Percentiles rank a stretch among this genome's conserved stretches.
phyloP scores from a whole-genome alignment of 768 basidiomycete genomes.

The Amyloporia xantha region DNA sequence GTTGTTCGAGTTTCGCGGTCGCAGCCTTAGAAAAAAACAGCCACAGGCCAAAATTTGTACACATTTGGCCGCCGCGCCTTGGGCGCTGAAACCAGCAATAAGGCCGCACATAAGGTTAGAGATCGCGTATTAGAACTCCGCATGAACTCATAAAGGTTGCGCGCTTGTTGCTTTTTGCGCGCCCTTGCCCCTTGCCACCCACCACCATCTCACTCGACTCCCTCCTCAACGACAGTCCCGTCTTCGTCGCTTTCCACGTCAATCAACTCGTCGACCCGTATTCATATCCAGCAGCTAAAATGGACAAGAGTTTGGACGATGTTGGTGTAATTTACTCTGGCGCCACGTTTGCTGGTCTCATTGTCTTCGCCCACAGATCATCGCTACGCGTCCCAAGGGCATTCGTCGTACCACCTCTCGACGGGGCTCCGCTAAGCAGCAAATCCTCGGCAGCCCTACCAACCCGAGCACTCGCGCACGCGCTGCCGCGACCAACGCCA shows the following conservation, averaged over 20 bases:
- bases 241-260: slow-evolving; percentile 5
- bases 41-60: no score
- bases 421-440: slow-evolving; percentile 41
- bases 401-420: slow-evolving; percentile 38
- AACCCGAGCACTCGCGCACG: slow-evolving; percentile 49
- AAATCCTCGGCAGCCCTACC: slow-evolving; percentile 52
- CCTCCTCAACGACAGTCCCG: slow-evolving; percentile 16
- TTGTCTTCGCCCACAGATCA: slow-evolving; percentile 45
- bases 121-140: slow-evolving; percentile 17
- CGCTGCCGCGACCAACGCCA: slow-evolving; percentile 31
- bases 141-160: slow-evolving; percentile 5
- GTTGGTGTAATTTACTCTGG: slow-evolving; percentile 35
- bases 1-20: no score
- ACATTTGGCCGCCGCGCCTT: no score
- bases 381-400: slow-evolving; percentile 50
- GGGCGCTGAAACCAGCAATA: no score
- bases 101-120: slow-evolving; percentile 7
- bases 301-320: slow-evolving; percentile 85
- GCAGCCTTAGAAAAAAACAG: no score
- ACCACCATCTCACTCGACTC: slow-evolving; percentile 20
- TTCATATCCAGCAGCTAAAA: slow-evolving; percentile 24
- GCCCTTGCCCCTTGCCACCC: slow-evolving; percentile 26
- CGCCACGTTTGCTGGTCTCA: slow-evolving; percentile 18
- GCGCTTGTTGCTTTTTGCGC: slow-evolving; percentile 10
- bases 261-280: neutral